These are phyloP conservation scores for Osmanthus fragrans DNA, from an alignment of 257 asterid genomes.

Conservation along the genomic window DNA sequence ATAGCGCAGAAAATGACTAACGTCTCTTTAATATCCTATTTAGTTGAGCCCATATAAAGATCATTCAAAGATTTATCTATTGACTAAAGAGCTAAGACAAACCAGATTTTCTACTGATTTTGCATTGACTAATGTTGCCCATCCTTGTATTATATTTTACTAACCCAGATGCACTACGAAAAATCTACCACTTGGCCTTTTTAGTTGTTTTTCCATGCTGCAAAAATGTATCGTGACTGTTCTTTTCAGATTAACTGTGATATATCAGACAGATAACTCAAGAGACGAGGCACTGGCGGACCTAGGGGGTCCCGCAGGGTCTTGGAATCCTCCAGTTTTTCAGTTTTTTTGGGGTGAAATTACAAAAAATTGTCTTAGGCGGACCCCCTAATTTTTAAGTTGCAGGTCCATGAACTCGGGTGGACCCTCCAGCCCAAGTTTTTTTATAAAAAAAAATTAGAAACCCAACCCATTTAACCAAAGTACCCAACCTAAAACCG, in stretches of 20 bases:
- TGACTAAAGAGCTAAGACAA: not conserved
- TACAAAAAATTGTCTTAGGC: no score
- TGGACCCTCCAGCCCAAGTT: no score
- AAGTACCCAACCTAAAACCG: no score
- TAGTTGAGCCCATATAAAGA: not conserved
- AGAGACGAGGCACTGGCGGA: no score
- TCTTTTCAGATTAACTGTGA: constrained; percentile 14
- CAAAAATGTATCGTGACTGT: not conserved
- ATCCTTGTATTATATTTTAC: not conserved
- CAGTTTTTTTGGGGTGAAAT: no score
- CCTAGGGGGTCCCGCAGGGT: no score
- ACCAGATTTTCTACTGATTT: not conserved
- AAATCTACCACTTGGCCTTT: not conserved
- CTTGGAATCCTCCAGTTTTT: no score
- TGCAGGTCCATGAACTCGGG: no score
- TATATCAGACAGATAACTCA: constrained; percentile 89
- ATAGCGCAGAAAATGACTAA: constrained; percentile 79
- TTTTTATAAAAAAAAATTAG: no score
- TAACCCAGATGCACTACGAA: not conserved
- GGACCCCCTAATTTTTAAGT: no score
- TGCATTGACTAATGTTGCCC: not conserved
- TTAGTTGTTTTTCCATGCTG: not conserved
- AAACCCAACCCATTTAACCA: no score
- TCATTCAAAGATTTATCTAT: not conserved
- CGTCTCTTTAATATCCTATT: not conserved